Base-by-base conservation (phyloP, 202 grass and related monocot genomes). In the Setaria viridis region DNA sequence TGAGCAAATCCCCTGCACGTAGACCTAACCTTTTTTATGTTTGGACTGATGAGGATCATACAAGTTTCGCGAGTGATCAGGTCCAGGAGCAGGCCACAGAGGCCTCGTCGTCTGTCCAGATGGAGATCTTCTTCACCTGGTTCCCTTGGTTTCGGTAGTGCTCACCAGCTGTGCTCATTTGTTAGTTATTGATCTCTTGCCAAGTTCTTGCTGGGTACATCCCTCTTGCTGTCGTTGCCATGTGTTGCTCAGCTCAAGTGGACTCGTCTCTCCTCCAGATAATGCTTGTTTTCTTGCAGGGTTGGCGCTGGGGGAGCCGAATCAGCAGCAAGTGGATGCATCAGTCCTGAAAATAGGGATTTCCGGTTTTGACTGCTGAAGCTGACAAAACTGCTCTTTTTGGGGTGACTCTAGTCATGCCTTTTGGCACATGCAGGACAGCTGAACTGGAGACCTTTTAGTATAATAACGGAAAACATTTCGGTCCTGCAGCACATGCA, bases 81-180 rank as follows among this genome's bases (percentile, higher is more conserved):
- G 78, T 81, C 78, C 78, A 87, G 85, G 78, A 67, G 85, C 49
- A 58, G 43, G 41, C 72, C 62, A 84, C 32, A 8, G 17, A 37
- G 16, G 16, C 4, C 67, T 17, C 6, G 21, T 30, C 41, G 20
- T 30, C 37, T 17, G 78, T 87, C 85, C 85, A 82, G 62, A 67
- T 60, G 70, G 58, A 59, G 54, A 59, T 39, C 51, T 54, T 13
- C 50, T 11, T 35, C 33, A 32, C 34, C 53, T 35, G 13, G 16
- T 11, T 48, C 5, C 55, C 43, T 19, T 19, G 19, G 42, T 62
- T 63, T 63, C 20, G 34, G 47, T 17, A 60, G 67, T 47, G 77
- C n/a, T 45, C 34, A 86, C 78, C 78, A 75, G 50, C 78, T 76
- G 85, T 57, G 50, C 12, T 9, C 12, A 3, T 39, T 35, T 39